A percentile compares a stretch with the other conserved stretches of the same genome.
phyloP scores from a whole-genome alignment of 495 filamentous ascomycete genomes.

The Trichoderma virens region DNA sequence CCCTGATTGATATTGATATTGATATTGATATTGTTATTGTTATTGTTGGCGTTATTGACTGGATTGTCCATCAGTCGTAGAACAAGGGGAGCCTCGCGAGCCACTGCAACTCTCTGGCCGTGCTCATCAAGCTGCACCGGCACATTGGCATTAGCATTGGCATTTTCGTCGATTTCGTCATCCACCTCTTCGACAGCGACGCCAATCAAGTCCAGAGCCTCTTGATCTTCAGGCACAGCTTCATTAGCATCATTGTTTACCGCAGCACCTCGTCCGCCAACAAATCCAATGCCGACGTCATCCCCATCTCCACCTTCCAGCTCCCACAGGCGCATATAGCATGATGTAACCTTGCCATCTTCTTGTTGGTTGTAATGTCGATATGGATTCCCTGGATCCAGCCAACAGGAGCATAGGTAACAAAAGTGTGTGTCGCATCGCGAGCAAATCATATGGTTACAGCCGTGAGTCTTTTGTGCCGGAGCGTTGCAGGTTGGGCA shows the following conservation, averaged over 20 bases:
- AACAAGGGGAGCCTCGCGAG: conserved; percentile 47
- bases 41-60: conserved; percentile 10
- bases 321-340: conserved; percentile 86
- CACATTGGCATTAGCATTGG: conserved; percentile 16
- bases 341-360: conserved; percentile 44
- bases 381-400: conserved; percentile 76
- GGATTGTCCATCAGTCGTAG: conserved; percentile 38
- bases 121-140: conserved; percentile 14
- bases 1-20: conserved; percentile 16
- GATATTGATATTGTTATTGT: conserved; percentile 9
- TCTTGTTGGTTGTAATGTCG: conserved; percentile 67
- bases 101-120: conserved; percentile 28
- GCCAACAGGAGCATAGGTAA: conserved; percentile 85
- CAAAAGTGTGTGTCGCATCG: conserved; percentile 89
- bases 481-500: conserved; percentile 89
- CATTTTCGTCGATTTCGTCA: conserved; percentile 15
- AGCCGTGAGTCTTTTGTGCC: conserved; percentile 83
- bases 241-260: neutral
- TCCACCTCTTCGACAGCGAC: conserved; percentile 15
- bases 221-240: neutral
- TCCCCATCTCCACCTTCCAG: conserved; percentile 75
- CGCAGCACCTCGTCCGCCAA: conserved; percentile 31
- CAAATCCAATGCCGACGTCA: conserved; percentile 46
- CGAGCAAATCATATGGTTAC: conserved; percentile 97
- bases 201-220: neutral